phyloP scores from a whole-genome alignment of 495 filamentous ascomycete species.

The Durotheca rogersii region DNA sequence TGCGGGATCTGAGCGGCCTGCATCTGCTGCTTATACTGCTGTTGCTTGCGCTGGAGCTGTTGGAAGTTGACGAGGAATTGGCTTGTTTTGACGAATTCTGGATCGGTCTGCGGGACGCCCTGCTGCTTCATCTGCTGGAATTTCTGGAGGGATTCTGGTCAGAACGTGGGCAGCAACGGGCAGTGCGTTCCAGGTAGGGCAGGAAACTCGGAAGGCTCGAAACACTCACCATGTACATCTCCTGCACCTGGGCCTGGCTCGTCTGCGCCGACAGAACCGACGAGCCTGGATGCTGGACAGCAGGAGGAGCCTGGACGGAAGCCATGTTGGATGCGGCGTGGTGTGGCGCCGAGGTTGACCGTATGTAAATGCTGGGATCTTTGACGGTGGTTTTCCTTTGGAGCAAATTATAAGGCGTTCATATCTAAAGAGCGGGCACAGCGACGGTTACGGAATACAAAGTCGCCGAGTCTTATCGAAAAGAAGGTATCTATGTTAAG shows the following conservation, averaged over 20 bases:
- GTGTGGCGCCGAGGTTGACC: slow-evolving; percentile 9
- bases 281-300: slow-evolving; percentile 59
- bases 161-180: too few relatives aligned
- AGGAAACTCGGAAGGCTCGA: slow-evolving; percentile 12
- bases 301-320: slow-evolving; percentile 70
- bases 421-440: slow-evolving; percentile 38
- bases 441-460: slow-evolving; percentile 23
- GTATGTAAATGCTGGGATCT: too few relatives aligned
- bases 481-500: slow-evolving; percentile 17
- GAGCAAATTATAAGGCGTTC: slow-evolving; percentile 32
- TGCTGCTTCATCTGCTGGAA: slow-evolving; percentile 77
- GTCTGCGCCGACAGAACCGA: slow-evolving; percentile 54
- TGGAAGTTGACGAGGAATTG: slow-evolving; percentile 66
- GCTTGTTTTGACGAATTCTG: slow-evolving; percentile 75
- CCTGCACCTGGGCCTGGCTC: slow-evolving; percentile 62
- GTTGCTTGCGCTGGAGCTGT: slow-evolving; percentile 55
- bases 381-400: slow-evolving; percentile 2
- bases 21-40: slow-evolving; percentile 42
- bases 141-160: slow-evolving; percentile 60
- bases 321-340: slow-evolving; percentile 60
- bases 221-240: slow-evolving; percentile 55
- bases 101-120: slow-evolving; percentile 71
- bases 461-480: slow-evolving; percentile 13
- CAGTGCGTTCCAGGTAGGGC: slow-evolving; percentile 26
- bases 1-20: slow-evolving; percentile 39